Conservation (phyloP, 2,329 filamentous ascomycete genomes). For the Thelonectria rubi region DNA sequence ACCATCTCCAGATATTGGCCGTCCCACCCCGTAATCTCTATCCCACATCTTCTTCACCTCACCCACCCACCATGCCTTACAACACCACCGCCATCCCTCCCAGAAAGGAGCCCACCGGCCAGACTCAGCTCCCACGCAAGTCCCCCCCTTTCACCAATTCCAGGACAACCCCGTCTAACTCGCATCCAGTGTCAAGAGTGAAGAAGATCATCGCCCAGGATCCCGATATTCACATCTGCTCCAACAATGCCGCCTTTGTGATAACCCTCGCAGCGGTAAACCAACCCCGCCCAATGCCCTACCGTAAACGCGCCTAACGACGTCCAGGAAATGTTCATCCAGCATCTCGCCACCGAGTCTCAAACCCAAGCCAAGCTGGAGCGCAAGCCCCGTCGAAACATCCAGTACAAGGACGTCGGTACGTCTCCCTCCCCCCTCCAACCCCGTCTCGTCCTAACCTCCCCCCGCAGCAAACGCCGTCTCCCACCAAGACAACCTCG, state of each 20-base stretch:
- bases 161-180: slow-evolving; percentile 14
- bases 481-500: slow-evolving; percentile 88
- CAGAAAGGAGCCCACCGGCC: slow-evolving; percentile 82
- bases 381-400: slow-evolving; percentile 88
- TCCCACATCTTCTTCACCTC: background rate
- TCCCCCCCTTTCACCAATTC: slow-evolving; percentile 32
- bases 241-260: slow-evolving; percentile 92
- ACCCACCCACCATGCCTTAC: slow-evolving; percentile 70
- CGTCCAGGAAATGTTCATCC: slow-evolving; percentile 90
- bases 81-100: slow-evolving; percentile 87
- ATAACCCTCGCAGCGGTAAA: slow-evolving; percentile 88
- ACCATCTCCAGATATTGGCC: background rate
- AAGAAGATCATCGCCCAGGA: slow-evolving; percentile 95
- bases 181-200: slow-evolving; percentile 79
- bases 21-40: background rate
- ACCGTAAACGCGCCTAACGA: background rate
- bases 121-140: slow-evolving; percentile 85
- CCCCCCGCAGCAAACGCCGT: slow-evolving; percentile 76
- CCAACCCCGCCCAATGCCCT: no score
- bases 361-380: slow-evolving; percentile 91
- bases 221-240: slow-evolving; percentile 84
- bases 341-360: slow-evolving; percentile 85
- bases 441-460: slow-evolving; percentile 18
- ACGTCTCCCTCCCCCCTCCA: slow-evolving; percentile 41
- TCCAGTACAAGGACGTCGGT: slow-evolving; percentile 96